These are phyloP conservation scores for Penicillium coffeae DNA, from an alignment of 495 filamentous ascomycete genomes.

Conservation along the genomic window DNA sequence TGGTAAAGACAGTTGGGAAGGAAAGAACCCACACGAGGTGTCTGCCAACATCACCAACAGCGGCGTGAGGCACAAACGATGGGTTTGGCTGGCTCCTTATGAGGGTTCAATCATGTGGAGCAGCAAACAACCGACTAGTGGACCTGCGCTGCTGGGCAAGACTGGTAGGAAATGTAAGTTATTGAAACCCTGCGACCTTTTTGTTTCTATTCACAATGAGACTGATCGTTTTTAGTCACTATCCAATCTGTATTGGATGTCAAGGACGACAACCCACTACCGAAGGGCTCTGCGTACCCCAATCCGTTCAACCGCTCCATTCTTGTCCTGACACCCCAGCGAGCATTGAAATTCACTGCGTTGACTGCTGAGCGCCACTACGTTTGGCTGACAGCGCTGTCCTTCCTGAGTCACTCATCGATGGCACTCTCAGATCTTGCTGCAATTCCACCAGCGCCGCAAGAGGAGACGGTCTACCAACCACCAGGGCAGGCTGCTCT, in stretches of 20 bases:
- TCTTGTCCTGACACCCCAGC: conserved; percentile 85
- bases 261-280: conserved; percentile 86
- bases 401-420: conserved; percentile 85
- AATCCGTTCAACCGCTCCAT: conserved; percentile 87
- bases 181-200: neutral
- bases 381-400: conserved; percentile 89
- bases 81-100: conserved; percentile 98
- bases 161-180: conserved; percentile 89
- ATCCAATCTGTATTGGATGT: conserved; percentile 98
- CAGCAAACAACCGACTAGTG: conserved; percentile 90
- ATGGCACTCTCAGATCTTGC: conserved; percentile 67
- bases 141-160: conserved; percentile 87
- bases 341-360: conserved; percentile 94
- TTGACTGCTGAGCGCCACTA: conserved; percentile 81
- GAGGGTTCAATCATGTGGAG: conserved; percentile 97
- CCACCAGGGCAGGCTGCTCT: conserved; percentile 38
- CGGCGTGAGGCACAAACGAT: conserved; percentile 82
- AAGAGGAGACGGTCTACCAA: conserved; percentile 40
- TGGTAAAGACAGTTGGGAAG: conserved; percentile 56
- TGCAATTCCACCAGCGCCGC: conserved; percentile 50
- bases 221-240: conserved; percentile 53
- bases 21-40: conserved; percentile 44
- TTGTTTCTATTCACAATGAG: conserved; percentile 13
- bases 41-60: conserved; percentile 52
- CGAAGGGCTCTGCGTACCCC: conserved; percentile 57